Evolutionary conservation across 257 asterid species (phyloP), one percentile per base, ranked within the genome.

Genomic region (Solanum bulbocastanum): DNA sequence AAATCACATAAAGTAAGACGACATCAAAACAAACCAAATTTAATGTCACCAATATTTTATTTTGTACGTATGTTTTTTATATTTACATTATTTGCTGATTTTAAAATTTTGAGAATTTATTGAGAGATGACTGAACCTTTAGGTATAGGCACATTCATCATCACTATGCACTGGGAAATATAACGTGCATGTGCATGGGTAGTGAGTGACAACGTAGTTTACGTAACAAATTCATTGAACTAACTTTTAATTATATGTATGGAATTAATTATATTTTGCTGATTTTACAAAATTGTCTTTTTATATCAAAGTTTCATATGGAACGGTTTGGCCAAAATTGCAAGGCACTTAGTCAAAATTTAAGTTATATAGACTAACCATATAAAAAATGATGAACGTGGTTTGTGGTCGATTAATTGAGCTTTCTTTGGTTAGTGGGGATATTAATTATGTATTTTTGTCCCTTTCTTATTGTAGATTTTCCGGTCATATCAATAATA

Each of bases 181-280:
- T 18, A 82, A 20, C 69, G 69, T 49, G 68, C 85, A 81, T 81
- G 85, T 81, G 85, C 86, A 82, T 82, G 86, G 86, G 69, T 82
- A 52, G 69, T 46, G 40, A 79, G 62, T 44, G 66, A 79, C 86
- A 49, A 32, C 42, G 69, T 82, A 49, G 69, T 82, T 82, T 82
- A 82, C 86, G 86, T 82, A 49, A 82, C 69, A 82, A 49, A 49
- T 82, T 82, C 86, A 49, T 18, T 82, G 86, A 82, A 82, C 86
- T 49, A 49, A 81, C 85, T 81, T 82, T 49, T 49, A 82, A 32
- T 82, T 49, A 6, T 49, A 18, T 30, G 69, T 82, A 30, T 82
- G 42, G 42, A 16, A 78, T 0, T 37, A 73, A 20, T 20, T 73
- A 37, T 36, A 74, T 36, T 71, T 79, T 82, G 69, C 86, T 49